Base-by-base conservation (phyloP, 2,329 filamentous ascomycete genomes). In the Aspergillus arachidicola region DNA sequence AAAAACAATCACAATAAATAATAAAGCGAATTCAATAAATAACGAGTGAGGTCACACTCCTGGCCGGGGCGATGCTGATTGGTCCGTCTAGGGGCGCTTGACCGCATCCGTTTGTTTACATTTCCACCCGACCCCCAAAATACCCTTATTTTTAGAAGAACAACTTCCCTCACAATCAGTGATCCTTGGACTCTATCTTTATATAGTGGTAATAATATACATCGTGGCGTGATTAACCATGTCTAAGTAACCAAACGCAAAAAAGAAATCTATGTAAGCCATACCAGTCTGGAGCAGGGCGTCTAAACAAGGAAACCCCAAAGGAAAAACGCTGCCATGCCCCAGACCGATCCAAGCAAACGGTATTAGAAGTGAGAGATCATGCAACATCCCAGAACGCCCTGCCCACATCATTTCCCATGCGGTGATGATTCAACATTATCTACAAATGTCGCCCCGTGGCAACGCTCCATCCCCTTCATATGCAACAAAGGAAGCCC, bases 381-480 rank as follows among this genome's bases (percentile, higher is more conserved):
- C 57, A 62, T 67, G 57, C 60, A 59, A 64, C 58, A 59, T 28
- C 63, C 62, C 60, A 57, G 60, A 64, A 62, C 64, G 64, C 61
- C 67, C 51, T 46, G 36, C 62, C 64, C 73, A 74, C 68, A 69
- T 70, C 70, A 59, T 70, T 64, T 65, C 63, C 62, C 64, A 60
- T 60, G 60, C 60, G 48, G 45, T 45, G 46, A 46, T 61, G 36
- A 32, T 51, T 30, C 28, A 32, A 48, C 56, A 50, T 30, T 62
- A 62, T 63, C 61, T 63, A 62, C 58, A 66, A 60, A 36, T 41
- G 56, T 30, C 46, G 21, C 48, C 30, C 28, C 16, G 32, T 41
- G 19, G 34, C 23, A 12, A 30, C 16, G 16, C 21, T 26, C 19
- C 43, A 14, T 26, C 16, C 23, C 43, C 38, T 10, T 57, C 32